phyloP scores from a whole-genome alignment of 2,329 filamentous ascomycete genomes.

The Pseudopithomyces maydicus region DNA sequence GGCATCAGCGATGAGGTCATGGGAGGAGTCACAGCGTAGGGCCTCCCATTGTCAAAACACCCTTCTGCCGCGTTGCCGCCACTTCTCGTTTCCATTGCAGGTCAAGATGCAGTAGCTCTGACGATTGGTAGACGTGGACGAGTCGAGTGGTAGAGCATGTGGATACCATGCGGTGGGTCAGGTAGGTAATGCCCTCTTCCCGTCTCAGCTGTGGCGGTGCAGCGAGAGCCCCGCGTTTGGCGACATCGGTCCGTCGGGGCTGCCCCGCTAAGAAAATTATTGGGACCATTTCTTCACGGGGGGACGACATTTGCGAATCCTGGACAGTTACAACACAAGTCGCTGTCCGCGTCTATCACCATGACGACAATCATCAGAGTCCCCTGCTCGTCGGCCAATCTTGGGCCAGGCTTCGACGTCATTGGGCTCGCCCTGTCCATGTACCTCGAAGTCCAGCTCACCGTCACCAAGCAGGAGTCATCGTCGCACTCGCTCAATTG shows the following conservation, averaged over 20 bases:
- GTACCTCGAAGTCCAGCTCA: constrained; percentile 88
- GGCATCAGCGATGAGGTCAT: background rate
- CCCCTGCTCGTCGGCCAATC: constrained; percentile 96
- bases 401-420: constrained; percentile 95
- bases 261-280: constrained; percentile 5
- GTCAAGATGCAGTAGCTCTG: background rate
- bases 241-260: constrained; percentile 10
- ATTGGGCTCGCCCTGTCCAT: constrained; percentile 93
- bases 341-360: constrained; percentile 5
- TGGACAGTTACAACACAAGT: background rate
- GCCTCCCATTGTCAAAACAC: background rate
- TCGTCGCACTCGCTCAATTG: constrained; percentile 75
- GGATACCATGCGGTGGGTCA: background rate
- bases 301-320: background rate
- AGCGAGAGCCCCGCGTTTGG: constrained; percentile 4
- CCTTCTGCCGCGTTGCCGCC: background rate
- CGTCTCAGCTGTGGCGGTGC: background rate
- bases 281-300: background rate
- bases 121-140: background rate
- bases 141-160: background rate
- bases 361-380: constrained; percentile 69
- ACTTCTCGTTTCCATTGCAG: background rate
- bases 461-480: constrained; percentile 62
- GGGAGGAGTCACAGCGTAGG: background rate
- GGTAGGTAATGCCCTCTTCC: no score